Evolutionary conservation across 108 stramenopile genomes (phyloP).

Genomic region (Cyclostephanos invisitatus): DNA sequence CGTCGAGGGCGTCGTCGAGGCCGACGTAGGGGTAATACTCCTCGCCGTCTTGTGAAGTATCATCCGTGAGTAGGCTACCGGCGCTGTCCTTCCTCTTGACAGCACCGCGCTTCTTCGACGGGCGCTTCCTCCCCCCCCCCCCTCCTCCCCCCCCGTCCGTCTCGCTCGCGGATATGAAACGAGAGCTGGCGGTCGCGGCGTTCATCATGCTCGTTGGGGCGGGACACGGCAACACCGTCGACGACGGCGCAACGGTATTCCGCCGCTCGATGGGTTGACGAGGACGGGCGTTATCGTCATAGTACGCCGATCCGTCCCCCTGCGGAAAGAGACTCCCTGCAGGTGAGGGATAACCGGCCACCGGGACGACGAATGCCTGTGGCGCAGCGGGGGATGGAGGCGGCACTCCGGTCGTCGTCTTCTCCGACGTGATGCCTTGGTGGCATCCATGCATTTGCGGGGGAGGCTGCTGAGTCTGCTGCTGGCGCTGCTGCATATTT

Average conservation of each 20-base stretch:
- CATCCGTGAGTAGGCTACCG: background rate
- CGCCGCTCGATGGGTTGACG: background rate
- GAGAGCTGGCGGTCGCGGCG: conserved; percentile 13
- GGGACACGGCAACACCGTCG: conserved; percentile 2
- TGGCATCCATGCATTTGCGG: conserved; percentile 8
- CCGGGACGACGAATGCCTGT: background rate
- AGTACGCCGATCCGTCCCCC: no score
- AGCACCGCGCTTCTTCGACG: background rate
- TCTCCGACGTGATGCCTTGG: background rate
- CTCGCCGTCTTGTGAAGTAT: background rate
- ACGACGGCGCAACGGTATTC: background rate
- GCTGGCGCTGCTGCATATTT: no score
- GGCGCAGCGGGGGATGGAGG: background rate
- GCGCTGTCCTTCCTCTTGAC: conserved; percentile 2
- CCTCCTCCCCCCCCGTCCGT: conserved; percentile 56
- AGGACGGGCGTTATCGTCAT: no score
- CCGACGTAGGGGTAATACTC: conserved; percentile 4
- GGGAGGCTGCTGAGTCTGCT: background rate
- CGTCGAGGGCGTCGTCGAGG: conserved; percentile 24
- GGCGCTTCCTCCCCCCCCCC: background rate
- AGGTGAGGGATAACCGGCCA: background rate
- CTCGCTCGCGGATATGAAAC: conserved; percentile 77
- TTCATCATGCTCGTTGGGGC: conserved; percentile 2
- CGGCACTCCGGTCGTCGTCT: background rate
- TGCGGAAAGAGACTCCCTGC: no score